Base-by-base conservation (phyloP, 1,284 basidiomycete genomes). In the Agroathelia rolfsii region DNA sequence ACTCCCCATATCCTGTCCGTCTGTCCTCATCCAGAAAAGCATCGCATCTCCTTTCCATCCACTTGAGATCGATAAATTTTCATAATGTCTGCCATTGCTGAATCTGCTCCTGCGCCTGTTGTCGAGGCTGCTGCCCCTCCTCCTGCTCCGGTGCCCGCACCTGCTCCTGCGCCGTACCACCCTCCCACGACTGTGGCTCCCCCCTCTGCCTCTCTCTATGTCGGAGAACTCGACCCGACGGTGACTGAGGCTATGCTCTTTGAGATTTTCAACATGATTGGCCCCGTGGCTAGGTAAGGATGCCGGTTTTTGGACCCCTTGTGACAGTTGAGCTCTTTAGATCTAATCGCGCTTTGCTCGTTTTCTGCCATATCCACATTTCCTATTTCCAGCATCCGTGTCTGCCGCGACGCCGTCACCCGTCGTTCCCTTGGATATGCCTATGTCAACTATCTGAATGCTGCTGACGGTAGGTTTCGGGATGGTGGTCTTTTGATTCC, bases 201-300 rank as follows among this genome's bases (percentile, higher is more conserved):
- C 38, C 81, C 84, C 27, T 87, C 84, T 38, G 88, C 93, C 23
- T 95, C 90, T 41, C 86, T 99, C 52, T 98, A 99, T 64, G 95
- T 98, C 44, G 95, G 95, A 45, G 95, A 99, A 70, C 84, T 99
- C 49, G 95, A 98, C 64, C 81, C 85, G 47, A 84, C 85, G 45
- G 94, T 99, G 60, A 92, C 93, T 33, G 95, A 99, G 72, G 94
- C 95, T 41, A 97, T 97, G 88, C 76, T 99, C 40, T 99, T 97
- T 56, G 95, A 98, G 72, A 98, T 99, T 59, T 99, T 99, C 75
- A 96, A 94, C 64, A 95, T 98, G 89, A 90, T 98, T 61, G 95
- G 95, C 38, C 93, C 94, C 37, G 95, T 99, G 45, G 92, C 92
- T 41, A 92, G 87, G 84, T 85, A 45, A n/a, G n/a, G n/a, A n/a